Conservation (phyloP, 495 filamentous ascomycete genomes). For the Neurospora sp. region DNA sequence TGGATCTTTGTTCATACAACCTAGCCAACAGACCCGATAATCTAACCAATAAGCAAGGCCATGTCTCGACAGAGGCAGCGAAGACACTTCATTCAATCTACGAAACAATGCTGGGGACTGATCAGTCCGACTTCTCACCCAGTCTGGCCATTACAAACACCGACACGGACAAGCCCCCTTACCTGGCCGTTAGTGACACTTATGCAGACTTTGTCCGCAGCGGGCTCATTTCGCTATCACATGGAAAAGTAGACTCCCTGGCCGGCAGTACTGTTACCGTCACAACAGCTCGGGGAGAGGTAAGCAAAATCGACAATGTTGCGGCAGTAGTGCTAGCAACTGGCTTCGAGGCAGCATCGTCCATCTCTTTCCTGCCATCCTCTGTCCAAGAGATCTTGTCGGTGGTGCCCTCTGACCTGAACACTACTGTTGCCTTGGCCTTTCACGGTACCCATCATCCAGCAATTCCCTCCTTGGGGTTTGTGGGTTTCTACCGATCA, state of each 20-base stretch:
- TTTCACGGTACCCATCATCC: conserved; percentile 54
- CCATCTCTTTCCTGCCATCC: conserved; percentile 50
- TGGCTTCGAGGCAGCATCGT: conserved; percentile 55
- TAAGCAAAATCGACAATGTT: conserved; percentile 39
- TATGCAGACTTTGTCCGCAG: conserved; percentile 65
- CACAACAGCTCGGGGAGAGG: conserved; percentile 17
- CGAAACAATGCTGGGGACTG: conserved; percentile 45
- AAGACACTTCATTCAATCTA: conserved; percentile 44
- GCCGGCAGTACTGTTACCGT: conserved; percentile 27
- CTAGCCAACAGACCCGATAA: conserved; percentile 46
- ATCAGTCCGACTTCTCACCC: conserved; percentile 49
- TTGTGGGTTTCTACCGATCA: conserved; percentile 78
- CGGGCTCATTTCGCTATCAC: conserved; percentile 44
- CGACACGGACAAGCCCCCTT: conserved; percentile 41
- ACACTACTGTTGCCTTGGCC: conserved; percentile 60
- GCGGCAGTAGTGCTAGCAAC: conserved; percentile 65
- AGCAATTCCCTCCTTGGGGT: conserved; percentile 54
- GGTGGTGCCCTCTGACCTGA: conserved; percentile 41
- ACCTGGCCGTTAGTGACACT: conserved; percentile 56
- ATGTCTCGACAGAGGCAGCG: conserved; percentile 45
- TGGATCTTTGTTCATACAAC: conserved; percentile 72
- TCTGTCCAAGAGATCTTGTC: conserved; percentile 47
- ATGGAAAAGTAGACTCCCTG: conserved; percentile 30
- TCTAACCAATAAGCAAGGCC: conserved; percentile 50
- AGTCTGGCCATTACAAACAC: conserved; percentile 23